Evolutionary conservation across 306 rosid genomes (phyloP).

Genomic region (Vigna radiata): DNA sequence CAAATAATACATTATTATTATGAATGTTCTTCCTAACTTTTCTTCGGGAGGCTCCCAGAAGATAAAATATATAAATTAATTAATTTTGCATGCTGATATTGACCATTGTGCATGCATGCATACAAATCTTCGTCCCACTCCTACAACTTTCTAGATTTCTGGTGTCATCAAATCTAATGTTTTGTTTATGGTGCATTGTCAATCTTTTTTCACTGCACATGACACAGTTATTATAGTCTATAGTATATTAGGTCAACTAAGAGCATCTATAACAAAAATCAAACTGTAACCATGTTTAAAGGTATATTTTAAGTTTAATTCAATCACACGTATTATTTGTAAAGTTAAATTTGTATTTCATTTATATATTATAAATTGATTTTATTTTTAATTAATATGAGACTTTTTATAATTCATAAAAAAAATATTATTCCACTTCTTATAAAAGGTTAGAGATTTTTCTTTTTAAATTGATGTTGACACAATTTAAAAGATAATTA

Average conservation of each 20-base stretch:
- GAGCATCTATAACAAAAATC: neutral
- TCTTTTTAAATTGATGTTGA: too few relatives aligned
- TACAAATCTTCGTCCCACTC: neutral
- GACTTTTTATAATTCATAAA: too few relatives aligned
- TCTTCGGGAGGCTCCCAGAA: neutral
- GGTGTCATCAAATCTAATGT: slow-evolving; percentile 12
- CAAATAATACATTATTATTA: neutral
- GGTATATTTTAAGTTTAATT: too few relatives aligned
- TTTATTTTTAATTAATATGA: too few relatives aligned
- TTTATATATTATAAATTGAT: too few relatives aligned
- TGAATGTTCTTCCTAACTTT: neutral
- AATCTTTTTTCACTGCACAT: slow-evolving; percentile 10
- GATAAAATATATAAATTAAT: neutral
- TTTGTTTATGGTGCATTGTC: neutral
- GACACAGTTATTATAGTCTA: neutral
- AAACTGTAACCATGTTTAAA: too few relatives aligned
- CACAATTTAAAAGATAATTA: too few relatives aligned
- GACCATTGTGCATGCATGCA: neutral
- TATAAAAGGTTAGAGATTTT: too few relatives aligned
- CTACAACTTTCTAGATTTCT: neutral
- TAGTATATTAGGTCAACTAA: slow-evolving; percentile 1
- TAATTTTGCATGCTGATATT: neutral
- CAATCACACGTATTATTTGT: too few relatives aligned
- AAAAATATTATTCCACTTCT: too few relatives aligned
- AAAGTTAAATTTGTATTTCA: too few relatives aligned